phyloP scores from a whole-genome alignment of 371 early-diverging fungal species.

The Apophysomyces trapeziformis region DNA sequence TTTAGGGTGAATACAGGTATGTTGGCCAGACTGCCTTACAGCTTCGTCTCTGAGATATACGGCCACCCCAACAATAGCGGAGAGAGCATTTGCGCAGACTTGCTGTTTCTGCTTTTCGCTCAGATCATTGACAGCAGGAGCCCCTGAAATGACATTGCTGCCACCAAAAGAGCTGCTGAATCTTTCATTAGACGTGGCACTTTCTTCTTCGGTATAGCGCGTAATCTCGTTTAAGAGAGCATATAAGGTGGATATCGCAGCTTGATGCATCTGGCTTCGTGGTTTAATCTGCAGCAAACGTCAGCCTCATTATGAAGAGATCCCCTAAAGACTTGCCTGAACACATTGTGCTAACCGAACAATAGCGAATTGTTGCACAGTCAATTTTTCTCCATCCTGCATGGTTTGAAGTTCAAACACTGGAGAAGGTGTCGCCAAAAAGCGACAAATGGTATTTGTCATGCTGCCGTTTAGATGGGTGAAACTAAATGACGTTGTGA shows the following conservation, averaged over 20 bases:
- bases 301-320: constrained; percentile 1
- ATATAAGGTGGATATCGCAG: constrained; percentile 60
- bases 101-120: constrained; percentile 53
- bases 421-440: constrained; percentile 65
- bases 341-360: constrained; percentile 61
- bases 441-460: constrained; percentile 60
- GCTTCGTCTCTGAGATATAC: constrained; percentile 65
- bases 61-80: constrained; percentile 70
- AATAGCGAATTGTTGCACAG: constrained; percentile 61
- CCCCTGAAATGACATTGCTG: constrained; percentile 41
- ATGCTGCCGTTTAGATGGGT: constrained; percentile 53
- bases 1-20: neutral
- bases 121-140: constrained; percentile 35
- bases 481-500: constrained; percentile 43
- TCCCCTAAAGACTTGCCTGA: constrained; percentile 39
- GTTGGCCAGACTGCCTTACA: constrained; percentile 24
- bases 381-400: constrained; percentile 21
- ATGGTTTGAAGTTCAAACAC: constrained; percentile 53
- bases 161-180: constrained; percentile 13
- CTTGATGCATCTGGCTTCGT: constrained; percentile 41
- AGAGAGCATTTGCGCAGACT: constrained; percentile 60
- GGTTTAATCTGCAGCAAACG: constrained; percentile 35
- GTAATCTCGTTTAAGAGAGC: constrained; percentile 58
- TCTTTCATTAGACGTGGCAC: constrained; percentile 9
- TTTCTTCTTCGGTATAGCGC: constrained; percentile 44